phyloP scores from a whole-genome alignment of 768 basidiomycete genomes.

The Galerina sulciceps region DNA sequence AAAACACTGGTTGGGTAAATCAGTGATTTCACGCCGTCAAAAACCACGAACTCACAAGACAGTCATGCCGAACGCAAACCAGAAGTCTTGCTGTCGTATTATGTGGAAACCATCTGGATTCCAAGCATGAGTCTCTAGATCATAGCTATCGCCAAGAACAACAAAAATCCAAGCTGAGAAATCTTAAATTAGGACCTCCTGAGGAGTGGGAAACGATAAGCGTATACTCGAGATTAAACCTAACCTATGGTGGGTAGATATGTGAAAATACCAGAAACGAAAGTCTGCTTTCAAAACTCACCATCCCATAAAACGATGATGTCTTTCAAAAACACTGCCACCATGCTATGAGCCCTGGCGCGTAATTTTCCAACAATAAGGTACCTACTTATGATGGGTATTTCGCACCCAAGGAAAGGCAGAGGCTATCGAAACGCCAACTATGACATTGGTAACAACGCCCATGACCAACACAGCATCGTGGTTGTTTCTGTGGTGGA shows the following conservation, averaged over 20 bases:
- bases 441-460: slow-evolving; percentile 59
- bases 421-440: slow-evolving; percentile 64
- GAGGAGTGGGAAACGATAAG: neutral
- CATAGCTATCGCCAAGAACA: slow-evolving; percentile 68
- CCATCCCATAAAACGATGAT: slow-evolving; percentile 86
- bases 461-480: slow-evolving; percentile 64
- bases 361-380: neutral
- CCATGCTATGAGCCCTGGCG: slow-evolving; percentile 1
- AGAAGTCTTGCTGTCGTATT: slow-evolving; percentile 75
- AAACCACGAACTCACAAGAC: slow-evolving; percentile 52
- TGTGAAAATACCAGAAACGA: slow-evolving; percentile 4
- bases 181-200: slow-evolving; percentile 5
- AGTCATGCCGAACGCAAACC: slow-evolving; percentile 79
- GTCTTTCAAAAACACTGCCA: slow-evolving; percentile 74
- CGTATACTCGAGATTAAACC: slow-evolving; percentile 56
- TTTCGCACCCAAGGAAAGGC: slow-evolving; percentile 84
- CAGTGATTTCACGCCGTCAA: neutral
- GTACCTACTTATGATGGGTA: slow-evolving; percentile 75
- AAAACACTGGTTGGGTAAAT: slow-evolving; percentile 48
- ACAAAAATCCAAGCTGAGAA: slow-evolving; percentile 67
- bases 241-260: slow-evolving; percentile 33
- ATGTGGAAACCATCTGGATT: slow-evolving; percentile 61
- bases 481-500: slow-evolving; percentile 52
- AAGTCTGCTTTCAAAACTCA: slow-evolving; percentile 30
- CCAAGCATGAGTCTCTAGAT: slow-evolving; percentile 59